Evolutionary conservation across 2,329 filamentous ascomycete species (phyloP), one percentile per base, ranked within the genome.

Genomic region (Lachnellula occidentalis): DNA sequence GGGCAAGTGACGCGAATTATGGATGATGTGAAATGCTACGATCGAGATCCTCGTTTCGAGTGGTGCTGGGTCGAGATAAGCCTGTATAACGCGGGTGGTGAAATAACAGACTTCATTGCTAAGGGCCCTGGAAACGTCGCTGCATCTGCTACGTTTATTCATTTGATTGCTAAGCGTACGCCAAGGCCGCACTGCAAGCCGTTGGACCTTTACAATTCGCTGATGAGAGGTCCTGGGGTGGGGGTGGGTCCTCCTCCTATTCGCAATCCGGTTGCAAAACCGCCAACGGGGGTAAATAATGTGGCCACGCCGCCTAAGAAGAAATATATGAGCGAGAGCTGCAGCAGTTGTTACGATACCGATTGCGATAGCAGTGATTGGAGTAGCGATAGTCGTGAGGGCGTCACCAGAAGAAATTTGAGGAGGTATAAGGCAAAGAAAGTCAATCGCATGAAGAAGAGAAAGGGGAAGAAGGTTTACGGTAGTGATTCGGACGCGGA

Each of bases 41-140:
- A 66, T 14, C 34, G 51, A 27, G 63, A 66, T 34, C 11, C 4
- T 9, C 51, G 59, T 2, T 66, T 66, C 31, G 61, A 64, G 46
- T 66, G 62, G 63, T 56, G 48, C 15, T 61, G 58, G 57, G 61
- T 51, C 0, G 61, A 60, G 22, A 42, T 65, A 2, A 60, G 54
- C 19, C 49, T 65, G 9, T 57, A 56, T 22, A 47, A 56, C n/a
- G 36, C 52, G 4, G 17, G 14, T 1, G 59, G 56, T 0, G 51
- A 59, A n/a, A 39, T 60, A 4, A 39, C 15, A 12, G 50, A 42
- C 36, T 21, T 50, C 39, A n/a, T 39, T 19, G 15, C 22, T 8
- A 27, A 19, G 17, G 37, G 24, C 8, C 41, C n/a, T 3, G 27
- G 34, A 17, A 27, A 34, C 7, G 48, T 17, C 9, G 42, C 51